Base-by-base conservation (phyloP, 495 filamentous ascomycete species). In the Lepraria neglecta region DNA sequence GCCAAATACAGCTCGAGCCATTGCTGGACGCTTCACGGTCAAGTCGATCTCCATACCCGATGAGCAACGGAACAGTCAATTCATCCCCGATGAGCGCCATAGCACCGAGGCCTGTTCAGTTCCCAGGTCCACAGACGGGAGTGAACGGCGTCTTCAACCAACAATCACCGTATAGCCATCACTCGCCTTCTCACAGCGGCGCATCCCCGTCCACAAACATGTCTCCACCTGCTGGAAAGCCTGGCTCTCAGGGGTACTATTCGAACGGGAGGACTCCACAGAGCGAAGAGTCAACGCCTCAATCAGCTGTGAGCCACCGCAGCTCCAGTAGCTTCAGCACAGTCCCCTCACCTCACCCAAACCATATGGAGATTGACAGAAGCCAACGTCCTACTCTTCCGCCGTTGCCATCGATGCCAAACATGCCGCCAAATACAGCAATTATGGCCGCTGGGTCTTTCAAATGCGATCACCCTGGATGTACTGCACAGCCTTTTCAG, bases 401-500 rank as follows among this genome's bases (percentile, higher is more conserved):
- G 27, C 67, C 67, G 11, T 52, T 67, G 48, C 42, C 53, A 33
- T 5, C 31, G 9, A 54, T 54, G 51, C 30, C 51, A 21, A 54
- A 15, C 4, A 9, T 38, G 2, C 19, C 17, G 17, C 28, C 51
- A n/a, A 24, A 19, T 38, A 24, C 31, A 35, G 31, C 35, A 12
- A 40, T 50, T 24, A 43, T 58, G 2, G n/a, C 51, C 0, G 47
- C 45, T 24, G 59, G 58, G 17, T 63, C 43, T 43, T 87, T 80
- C 69, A 81, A 78, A 67, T 91, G 88, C 71, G 79, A 77, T n/a
- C 80, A 82, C 79, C 76, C 79, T 2, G 88, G 87, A 11, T 98
- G 94, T 68, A 91, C 69, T 28, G 92, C 92, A 46, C 71, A 82
- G 21, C 89, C 94, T 6, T 98, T 98, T 67, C 91, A 96, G 72